A percentile compares a stretch with the other conserved stretches of the same genome.
phyloP scores from a whole-genome alignment of 2,329 filamentous ascomycete species.

The Stemphylium lycopersici region DNA sequence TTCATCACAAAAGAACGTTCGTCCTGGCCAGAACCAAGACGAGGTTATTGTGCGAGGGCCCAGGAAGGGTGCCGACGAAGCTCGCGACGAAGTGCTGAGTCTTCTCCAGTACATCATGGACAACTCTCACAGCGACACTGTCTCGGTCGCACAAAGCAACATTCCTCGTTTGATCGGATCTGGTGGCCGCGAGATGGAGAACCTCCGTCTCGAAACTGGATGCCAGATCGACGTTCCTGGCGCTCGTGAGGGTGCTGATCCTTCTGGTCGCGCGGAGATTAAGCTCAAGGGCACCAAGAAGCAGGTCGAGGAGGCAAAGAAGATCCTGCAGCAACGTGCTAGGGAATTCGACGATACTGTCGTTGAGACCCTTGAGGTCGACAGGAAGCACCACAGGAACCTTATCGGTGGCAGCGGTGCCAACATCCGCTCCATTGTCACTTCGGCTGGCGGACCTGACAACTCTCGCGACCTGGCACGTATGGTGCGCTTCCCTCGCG shows the following conservation, averaged over 20 bases:
- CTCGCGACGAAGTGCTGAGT: slow-evolving; percentile 87
- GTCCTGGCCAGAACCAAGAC: slow-evolving; percentile 73
- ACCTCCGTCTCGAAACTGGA: slow-evolving; percentile 81
- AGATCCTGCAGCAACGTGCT: slow-evolving; percentile 84
- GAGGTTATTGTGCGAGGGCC: slow-evolving; percentile 92
- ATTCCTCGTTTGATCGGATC: slow-evolving; percentile 93
- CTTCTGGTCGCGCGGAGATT: slow-evolving; percentile 77
- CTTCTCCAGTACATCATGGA: slow-evolving; percentile 89
- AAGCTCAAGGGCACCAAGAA: slow-evolving; percentile 90
- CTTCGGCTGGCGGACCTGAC: slow-evolving; percentile 85
- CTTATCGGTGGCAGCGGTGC: slow-evolving; percentile 87
- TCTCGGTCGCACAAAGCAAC: slow-evolving; percentile 89
- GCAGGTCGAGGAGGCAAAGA: slow-evolving; percentile 90
- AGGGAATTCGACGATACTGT: slow-evolving; percentile 90
- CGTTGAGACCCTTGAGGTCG: slow-evolving; percentile 82
- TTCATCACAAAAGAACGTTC: slow-evolving; percentile 67
- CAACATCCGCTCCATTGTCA: slow-evolving; percentile 84
- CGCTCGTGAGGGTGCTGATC: slow-evolving; percentile 70
- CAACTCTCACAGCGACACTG: slow-evolving; percentile 77
- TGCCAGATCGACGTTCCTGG: slow-evolving; percentile 92
- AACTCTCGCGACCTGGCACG: slow-evolving; percentile 83
- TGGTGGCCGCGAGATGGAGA: slow-evolving; percentile 88
- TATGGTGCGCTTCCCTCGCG: slow-evolving; percentile 92
- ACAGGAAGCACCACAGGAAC: slow-evolving; percentile 89
- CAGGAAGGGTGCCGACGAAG: slow-evolving; percentile 89